A percentile compares a stretch with the other conserved stretches of the same genome.
phyloP scores from a whole-genome alignment of 768 basidiomycete genomes.

The Thelephora ganbajun region DNA sequence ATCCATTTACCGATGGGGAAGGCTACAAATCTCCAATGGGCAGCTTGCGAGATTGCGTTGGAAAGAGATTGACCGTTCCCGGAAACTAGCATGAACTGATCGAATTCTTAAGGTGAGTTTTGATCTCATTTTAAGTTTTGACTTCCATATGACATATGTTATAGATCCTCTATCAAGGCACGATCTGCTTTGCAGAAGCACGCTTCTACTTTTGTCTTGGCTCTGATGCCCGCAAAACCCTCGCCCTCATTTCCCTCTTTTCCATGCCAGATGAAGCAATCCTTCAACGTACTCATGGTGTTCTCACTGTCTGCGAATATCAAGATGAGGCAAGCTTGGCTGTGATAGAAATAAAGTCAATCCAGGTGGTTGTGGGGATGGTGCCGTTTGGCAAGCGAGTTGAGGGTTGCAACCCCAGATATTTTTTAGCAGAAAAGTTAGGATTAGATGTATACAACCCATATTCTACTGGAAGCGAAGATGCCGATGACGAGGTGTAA shows the following conservation, averaged over 20 bases:
- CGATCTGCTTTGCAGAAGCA: not conserved
- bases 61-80: constrained; percentile 4
- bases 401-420: not conserved
- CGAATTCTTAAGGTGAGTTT: constrained; percentile 7
- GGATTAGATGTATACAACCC: not conserved
- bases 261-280: not conserved
- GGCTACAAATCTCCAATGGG: constrained; percentile 7
- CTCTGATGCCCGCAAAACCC: not conserved
- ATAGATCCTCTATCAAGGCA: not conserved
- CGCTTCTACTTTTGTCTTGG: not conserved
- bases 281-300: not conserved
- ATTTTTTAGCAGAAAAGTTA: constrained; percentile 2
- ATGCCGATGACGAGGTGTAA: no score
- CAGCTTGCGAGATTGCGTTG: constrained; percentile 9
- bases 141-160: not conserved
- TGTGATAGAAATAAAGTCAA: not conserved
- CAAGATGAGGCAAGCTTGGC: not conserved
- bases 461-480: no score
- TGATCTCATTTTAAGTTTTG: not conserved
- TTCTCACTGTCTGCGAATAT: not conserved
- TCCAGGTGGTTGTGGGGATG: constrained; percentile 4
- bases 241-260: not conserved
- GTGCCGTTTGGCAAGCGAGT: not conserved
- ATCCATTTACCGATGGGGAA: constrained; percentile 5
- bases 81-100: not conserved